Evolutionary conservation across 257 asterid species (phyloP), one percentile per base, ranked within the genome.

Genomic region (Solanum etuberosum): DNA sequence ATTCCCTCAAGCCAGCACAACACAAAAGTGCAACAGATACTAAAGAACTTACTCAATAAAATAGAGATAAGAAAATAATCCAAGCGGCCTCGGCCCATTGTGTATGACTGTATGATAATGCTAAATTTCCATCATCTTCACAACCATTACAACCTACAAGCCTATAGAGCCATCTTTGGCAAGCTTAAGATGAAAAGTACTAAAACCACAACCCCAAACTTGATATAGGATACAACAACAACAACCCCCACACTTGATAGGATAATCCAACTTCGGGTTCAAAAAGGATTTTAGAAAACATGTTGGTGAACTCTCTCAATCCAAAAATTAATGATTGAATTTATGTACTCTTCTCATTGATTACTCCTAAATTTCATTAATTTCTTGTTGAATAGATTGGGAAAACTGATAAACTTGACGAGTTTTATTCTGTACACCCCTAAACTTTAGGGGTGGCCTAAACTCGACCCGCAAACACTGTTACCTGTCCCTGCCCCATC

Each of bases 61-160:
- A 11, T 14, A 40, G 37, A 77, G 59, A n/a, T 70, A 70, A 32
- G 25, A 70, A 29, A 38, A 70, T 31, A 32, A 70, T 27, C 23
- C 25, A 70, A 31, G 34, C 34, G 2, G 34, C 34, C 34, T 32
- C 34, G n/a, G 38, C 7, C 76, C 3, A 15, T 76, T 76, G 4
- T 23, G 48, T n/a, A 54, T 54, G 63, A 29, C 14, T 23, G 29
- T 59, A 42, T 77, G 63, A 8, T 15, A 34, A 42, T 77, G 13
- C 12, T n/a, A 42, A n/a, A 77, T 42, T 42, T n/a, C 37, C 83
- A 40, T 25, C 15, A 84, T 73, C 72, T 59, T 84, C 43, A n/a
- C 83, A 73, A 87, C 37, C 46, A 68, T 70, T 83, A 87, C 87
- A 59, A 83, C 29, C 59, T 71, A 83, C 87, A 84, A 57, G 61